Evolutionary conservation across 148 eudicot genomes (phyloP).

Genomic region (Spergularia marina): DNA sequence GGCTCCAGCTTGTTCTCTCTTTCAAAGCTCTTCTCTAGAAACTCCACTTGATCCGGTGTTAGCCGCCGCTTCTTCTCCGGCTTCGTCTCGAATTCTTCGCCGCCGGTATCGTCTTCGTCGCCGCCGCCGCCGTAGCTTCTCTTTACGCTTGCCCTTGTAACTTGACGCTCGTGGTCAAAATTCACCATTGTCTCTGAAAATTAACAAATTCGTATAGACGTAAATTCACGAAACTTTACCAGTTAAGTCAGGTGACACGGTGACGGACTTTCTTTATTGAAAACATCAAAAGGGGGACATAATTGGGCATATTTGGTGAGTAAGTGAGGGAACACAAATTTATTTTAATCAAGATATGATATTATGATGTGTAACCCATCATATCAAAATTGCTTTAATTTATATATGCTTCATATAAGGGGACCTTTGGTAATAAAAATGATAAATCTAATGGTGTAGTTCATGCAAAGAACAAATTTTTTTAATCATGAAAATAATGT

Average conservation of each 20-base stretch:
- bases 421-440: constrained; percentile 7
- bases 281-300: constrained; percentile 10
- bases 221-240: background rate
- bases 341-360: background rate
- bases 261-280: background rate
- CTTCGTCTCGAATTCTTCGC: background rate
- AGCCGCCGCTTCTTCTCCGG: constrained; percentile 61
- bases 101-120: background rate
- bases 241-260: background rate
- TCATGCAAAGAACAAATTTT: background rate
- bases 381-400: background rate
- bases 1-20: constrained; percentile 73
- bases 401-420: constrained; percentile 19
- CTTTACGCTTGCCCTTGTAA: background rate
- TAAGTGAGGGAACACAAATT: background rate
- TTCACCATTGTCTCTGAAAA: constrained; percentile 23
- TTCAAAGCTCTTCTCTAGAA: constrained; percentile 63
- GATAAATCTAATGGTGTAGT: background rate
- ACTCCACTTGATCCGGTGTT: constrained; percentile 42
- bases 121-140: background rate
- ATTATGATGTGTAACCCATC: background rate
- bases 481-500: constrained; percentile 24
- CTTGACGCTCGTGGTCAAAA: constrained; percentile 25
- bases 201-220: background rate
- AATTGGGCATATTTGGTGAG: constrained; percentile 22